Percentiles rank a stretch among this genome's conserved stretches.
Evolutionary conservation across 148 eudicot species (phyloP).

Genomic region (Vaccinium vitisidaea): DNA sequence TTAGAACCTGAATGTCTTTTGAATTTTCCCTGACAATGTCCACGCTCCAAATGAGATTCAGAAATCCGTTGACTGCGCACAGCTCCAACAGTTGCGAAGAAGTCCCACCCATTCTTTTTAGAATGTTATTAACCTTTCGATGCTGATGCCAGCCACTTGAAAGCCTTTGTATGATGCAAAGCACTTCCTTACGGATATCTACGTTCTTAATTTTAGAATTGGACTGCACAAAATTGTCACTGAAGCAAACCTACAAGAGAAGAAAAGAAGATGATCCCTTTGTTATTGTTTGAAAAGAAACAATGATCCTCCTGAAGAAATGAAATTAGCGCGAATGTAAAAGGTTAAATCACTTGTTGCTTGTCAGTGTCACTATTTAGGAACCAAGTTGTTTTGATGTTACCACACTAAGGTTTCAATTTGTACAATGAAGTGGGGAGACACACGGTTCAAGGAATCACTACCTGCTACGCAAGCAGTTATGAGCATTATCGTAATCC

Average conservation of each 20-base stretch:
- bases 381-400: not conserved
- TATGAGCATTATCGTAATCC: not conserved
- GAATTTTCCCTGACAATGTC: constrained; percentile 31
- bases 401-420: not conserved
- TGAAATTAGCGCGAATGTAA: not conserved
- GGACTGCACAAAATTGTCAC: constrained; percentile 31
- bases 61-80: not conserved
- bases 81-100: not conserved
- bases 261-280: not conserved
- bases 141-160: constrained; percentile 22
- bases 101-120: constrained; percentile 5
- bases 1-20: constrained; percentile 33
- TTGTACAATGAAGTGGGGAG: not conserved
- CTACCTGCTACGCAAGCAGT: not conserved
- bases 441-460: not conserved
- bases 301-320: not conserved
- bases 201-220: constrained; percentile 13
- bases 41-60: constrained; percentile 15
- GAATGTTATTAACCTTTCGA: not conserved
- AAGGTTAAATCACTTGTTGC: not conserved
- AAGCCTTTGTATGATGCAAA: constrained; percentile 31
- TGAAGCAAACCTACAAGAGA: constrained; percentile 33
- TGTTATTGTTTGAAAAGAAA: not conserved
- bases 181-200: constrained; percentile 27
- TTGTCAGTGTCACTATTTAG: not conserved